Evolutionary conservation across 2,329 filamentous ascomycete species (phyloP).

Genomic region (Aspergillus carbonarius): DNA sequence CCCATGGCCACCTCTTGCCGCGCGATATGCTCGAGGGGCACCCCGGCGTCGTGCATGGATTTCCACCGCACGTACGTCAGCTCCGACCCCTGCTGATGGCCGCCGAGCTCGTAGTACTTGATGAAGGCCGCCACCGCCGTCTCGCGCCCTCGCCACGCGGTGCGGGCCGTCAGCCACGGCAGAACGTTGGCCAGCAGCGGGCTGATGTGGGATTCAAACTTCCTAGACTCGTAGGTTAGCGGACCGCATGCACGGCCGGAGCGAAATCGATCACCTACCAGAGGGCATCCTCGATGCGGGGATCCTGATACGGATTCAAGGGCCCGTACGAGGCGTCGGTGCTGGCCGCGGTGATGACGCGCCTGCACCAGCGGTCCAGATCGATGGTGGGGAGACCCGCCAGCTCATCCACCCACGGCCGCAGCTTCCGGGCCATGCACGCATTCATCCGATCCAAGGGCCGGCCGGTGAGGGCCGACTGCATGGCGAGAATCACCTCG

Average conservation of each 20-base stretch:
- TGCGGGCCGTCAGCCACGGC: constrained; percentile 39
- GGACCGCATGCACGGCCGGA: background rate
- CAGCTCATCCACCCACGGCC: constrained; percentile 18
- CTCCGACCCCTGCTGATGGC: constrained; percentile 37
- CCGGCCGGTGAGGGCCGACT: constrained; percentile 23
- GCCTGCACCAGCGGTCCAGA: constrained; percentile 27
- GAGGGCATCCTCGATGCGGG: constrained; percentile 8
- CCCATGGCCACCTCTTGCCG: constrained; percentile 28
- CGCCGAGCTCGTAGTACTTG: constrained; percentile 42
- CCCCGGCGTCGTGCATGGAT: constrained; percentile 12
- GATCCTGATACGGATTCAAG: constrained; percentile 28
- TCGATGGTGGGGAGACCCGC: constrained; percentile 16
- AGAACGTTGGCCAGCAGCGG: constrained; percentile 31
- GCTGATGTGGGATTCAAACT: constrained; percentile 39
- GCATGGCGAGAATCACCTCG: constrained; percentile 24
- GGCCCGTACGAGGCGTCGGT: constrained; percentile 30
- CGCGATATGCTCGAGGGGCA: constrained; percentile 23
- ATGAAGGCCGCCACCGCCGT: constrained; percentile 36
- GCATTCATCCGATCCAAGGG: constrained; percentile 28
- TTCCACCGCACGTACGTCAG: constrained; percentile 21
- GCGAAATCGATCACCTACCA: background rate
- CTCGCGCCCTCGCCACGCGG: constrained; percentile 39
- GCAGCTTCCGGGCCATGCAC: constrained; percentile 21
- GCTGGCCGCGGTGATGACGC: constrained; percentile 28
- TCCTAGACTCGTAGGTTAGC: constrained; percentile 22